Evolutionary conservation across 306 rosid genomes (phyloP).

Genomic region (Albizia julibrissin): DNA sequence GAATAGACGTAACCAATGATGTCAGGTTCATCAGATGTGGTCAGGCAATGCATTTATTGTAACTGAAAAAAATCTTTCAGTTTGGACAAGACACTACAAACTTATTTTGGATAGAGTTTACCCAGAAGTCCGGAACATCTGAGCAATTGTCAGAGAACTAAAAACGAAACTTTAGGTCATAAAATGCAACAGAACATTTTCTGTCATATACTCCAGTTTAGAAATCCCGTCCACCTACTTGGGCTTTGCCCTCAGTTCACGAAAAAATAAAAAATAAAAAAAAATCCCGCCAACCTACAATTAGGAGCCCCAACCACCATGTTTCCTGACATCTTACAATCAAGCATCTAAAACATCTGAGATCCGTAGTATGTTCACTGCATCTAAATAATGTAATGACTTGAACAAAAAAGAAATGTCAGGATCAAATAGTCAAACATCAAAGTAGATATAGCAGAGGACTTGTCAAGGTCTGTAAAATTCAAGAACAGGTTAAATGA

Average conservation of each 20-base stretch:
- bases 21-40: neutral
- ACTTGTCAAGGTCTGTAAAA: neutral
- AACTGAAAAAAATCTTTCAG: neutral
- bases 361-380: neutral
- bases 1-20: neutral
- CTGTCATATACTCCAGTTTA: neutral
- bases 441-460: constrained; percentile 21
- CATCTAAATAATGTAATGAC: constrained; percentile 23
- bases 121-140: neutral
- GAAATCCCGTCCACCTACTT: neutral
- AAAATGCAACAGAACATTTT: neutral
- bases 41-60: neutral
- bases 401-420: constrained; percentile 9
- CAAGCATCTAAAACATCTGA: neutral
- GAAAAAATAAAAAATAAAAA: too few relatives aligned
- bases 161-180: neutral
- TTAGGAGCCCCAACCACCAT: neutral
- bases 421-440: neutral
- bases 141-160: neutral
- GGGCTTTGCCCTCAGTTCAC: too few relatives aligned
- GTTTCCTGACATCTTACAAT: neutral
- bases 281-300: neutral
- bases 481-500: constrained; percentile 5
- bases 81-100: neutral
- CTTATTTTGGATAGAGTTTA: neutral